A percentile compares a stretch with the other conserved stretches of the same genome.
phyloP scores from a whole-genome alignment of 345 rosid genomes.

The Gossypium turneri region DNA sequence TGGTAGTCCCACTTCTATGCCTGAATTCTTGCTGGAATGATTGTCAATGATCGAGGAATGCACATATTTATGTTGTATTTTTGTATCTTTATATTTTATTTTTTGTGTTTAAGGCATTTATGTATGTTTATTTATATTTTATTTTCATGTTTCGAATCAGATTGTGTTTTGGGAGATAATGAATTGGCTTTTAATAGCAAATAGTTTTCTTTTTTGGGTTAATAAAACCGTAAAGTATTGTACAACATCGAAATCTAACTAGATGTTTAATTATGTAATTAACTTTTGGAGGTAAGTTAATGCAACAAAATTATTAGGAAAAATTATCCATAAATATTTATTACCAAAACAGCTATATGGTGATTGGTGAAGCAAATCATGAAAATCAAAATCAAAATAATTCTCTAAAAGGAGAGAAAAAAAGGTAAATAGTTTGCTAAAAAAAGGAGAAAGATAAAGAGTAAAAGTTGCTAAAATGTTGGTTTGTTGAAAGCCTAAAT shows the following conservation, averaged over 20 bases:
- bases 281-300: too few species aligned
- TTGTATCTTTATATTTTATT: too few species aligned
- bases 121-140: too few species aligned
- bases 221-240: not conserved
- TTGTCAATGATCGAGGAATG: too few species aligned
- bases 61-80: too few species aligned
- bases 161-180: too few species aligned
- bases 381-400: not conserved
- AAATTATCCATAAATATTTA: not conserved
- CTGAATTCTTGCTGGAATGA: constrained; percentile 33
- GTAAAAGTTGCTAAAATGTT: constrained; percentile 39
- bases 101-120: too few species aligned
- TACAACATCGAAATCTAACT: not conserved
- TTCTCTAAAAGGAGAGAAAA: not conserved
- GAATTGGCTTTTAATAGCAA: too few species aligned
- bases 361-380: not conserved
- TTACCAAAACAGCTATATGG: not conserved
- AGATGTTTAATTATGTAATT: not conserved
- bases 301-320: too few species aligned
- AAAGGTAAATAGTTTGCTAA: not conserved
- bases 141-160: too few species aligned
- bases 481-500: constrained; percentile 26
- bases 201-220: too few species aligned
- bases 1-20: constrained; percentile 42
- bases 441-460: constrained; percentile 23